These are phyloP conservation scores for Trichothecium sympodiale DNA, from an alignment of 2,329 filamentous ascomycete species.

Conservation along the genomic window DNA sequence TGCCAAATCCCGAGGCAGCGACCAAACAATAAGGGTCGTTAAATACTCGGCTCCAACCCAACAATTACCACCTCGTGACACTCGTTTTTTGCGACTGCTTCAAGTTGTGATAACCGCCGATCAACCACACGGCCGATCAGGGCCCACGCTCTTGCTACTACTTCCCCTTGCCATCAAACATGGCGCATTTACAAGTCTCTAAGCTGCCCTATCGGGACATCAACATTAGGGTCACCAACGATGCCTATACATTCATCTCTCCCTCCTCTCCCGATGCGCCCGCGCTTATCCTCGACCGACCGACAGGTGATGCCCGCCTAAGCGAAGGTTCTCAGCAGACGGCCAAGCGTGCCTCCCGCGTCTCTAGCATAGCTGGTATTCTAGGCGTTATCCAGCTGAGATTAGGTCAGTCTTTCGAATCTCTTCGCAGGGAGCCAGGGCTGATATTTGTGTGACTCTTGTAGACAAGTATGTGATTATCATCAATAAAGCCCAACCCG, in stretches of 20 bases:
- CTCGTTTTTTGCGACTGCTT: background rate
- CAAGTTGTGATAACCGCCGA: no score
- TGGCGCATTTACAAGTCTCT: conserved; percentile 25
- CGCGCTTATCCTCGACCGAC: conserved; percentile 79
- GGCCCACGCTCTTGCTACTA: no score
- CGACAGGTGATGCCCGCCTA: conserved; percentile 80
- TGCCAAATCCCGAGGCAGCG: no score
- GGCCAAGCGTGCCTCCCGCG: conserved; percentile 58
- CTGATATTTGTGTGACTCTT: conserved; percentile 4
- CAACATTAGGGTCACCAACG: conserved; percentile 85
- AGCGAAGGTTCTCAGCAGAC: conserved; percentile 67
- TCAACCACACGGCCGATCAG: no score
- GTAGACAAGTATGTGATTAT: conserved; percentile 90
- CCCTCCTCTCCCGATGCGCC: conserved; percentile 85
- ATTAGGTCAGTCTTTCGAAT: conserved; percentile 54
- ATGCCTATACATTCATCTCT: conserved; percentile 93
- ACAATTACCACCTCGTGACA: background rate
- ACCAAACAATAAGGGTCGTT: no score
- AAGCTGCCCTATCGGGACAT: conserved; percentile 80
- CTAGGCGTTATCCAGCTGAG: conserved; percentile 88
- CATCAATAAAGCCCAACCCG: conserved; percentile 85
- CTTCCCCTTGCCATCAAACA: conserved; percentile 9
- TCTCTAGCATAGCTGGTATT: conserved; percentile 91
- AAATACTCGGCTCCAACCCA: background rate
- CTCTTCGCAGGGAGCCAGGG: background rate